phyloP scores from a whole-genome alignment of 805 yeast genomes.

The Vanderwaltozyma yarrowii region DNA sequence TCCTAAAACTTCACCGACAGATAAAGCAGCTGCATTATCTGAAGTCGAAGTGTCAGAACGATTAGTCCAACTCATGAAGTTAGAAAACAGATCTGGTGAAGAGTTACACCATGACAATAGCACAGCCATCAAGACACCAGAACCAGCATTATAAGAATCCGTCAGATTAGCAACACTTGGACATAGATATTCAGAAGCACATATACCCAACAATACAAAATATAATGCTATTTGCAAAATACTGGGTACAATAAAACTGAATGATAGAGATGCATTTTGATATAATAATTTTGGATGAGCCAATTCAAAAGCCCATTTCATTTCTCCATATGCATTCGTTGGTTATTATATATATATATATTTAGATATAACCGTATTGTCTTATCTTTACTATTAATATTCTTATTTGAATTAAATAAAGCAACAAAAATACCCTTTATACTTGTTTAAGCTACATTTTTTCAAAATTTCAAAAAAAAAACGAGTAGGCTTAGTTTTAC shows the following conservation, averaged over 20 bases:
- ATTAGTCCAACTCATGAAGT: constrained; percentile 28
- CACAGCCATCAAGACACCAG: constrained; percentile 24
- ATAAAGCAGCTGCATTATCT: constrained; percentile 19
- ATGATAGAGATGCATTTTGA: constrained; percentile 12
- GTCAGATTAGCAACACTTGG: constrained; percentile 27
- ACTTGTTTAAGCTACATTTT: too few relatives aligned
- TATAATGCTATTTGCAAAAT: constrained; percentile 17
- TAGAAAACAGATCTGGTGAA: constrained; percentile 30
- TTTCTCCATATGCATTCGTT: constrained; percentile 1
- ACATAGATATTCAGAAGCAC: constrained; percentile 29
- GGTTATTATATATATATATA: too few relatives aligned
- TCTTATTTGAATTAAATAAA: too few relatives aligned
- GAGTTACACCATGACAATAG: constrained; percentile 30
- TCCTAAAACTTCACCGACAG: constrained; percentile 30
- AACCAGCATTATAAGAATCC: constrained; percentile 8
- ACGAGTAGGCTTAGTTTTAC: too few relatives aligned
- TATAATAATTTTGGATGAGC: constrained; percentile 24
- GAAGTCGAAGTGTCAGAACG: constrained; percentile 4
- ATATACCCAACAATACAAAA: constrained; percentile 26
- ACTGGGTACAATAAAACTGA: constrained; percentile 18
- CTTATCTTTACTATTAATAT: too few relatives aligned
- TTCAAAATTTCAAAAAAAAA: too few relatives aligned
- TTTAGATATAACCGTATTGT: too few relatives aligned
- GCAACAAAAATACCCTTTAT: too few relatives aligned
- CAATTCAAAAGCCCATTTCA: constrained; percentile 16